phyloP scores from a whole-genome alignment of 1,284 basidiomycete genomes.

The Mycena citricolor region DNA sequence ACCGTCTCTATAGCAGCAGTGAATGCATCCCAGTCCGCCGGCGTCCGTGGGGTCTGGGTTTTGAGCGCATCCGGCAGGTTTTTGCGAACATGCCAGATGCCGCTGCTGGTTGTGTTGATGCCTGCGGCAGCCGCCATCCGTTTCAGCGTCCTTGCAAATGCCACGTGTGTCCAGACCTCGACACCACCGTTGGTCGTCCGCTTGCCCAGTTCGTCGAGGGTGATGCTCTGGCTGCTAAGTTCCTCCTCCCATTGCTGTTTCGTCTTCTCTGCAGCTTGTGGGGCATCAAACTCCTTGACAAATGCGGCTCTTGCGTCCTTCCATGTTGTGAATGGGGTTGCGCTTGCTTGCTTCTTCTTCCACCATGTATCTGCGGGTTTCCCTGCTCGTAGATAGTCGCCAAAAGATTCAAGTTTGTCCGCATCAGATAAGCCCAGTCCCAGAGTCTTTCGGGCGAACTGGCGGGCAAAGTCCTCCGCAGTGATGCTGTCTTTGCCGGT shows the following conservation, averaged over 20 bases:
- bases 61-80: conserved; percentile 7
- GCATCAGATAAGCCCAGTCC: too few species aligned
- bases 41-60: background rate
- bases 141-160: background rate
- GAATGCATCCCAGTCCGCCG: conserved; percentile 1
- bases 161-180: background rate
- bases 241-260: conserved; percentile 10
- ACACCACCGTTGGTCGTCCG: background rate
- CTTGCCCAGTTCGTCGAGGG: background rate
- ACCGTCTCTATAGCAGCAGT: background rate
- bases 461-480: too few species aligned
- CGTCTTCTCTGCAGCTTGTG: background rate
- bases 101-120: background rate
- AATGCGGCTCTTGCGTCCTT: background rate
- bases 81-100: conserved; percentile 8
- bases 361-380: conserved; percentile 12
- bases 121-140: background rate
- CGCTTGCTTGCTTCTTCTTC: background rate
- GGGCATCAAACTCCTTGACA: background rate
- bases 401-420: conserved; percentile 1
- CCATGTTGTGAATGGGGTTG: background rate
- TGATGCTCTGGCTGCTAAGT: conserved; percentile 1
- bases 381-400: conserved; percentile 4
- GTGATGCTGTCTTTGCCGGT: too few species aligned
- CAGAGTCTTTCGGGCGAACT: too few species aligned